Percentiles rank a stretch among this genome's conserved stretches.
Evolutionary conservation across 1,139 yeast genomes (phyloP).

Genomic region (Yarrowia galli): DNA sequence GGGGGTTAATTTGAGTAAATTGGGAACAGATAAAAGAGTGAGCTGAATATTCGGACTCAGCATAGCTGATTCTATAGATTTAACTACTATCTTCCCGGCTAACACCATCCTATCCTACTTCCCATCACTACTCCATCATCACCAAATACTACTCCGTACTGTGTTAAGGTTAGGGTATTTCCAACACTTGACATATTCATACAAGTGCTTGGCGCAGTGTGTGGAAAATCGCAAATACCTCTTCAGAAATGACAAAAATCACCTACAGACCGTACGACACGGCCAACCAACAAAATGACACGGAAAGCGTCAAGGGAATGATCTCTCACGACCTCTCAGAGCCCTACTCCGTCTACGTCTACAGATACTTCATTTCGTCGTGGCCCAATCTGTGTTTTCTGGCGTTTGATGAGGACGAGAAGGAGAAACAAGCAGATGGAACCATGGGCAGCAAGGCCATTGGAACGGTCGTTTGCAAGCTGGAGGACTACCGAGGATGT

Average conservation of each 20-base stretch:
- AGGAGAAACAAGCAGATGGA: conserved; percentile 34
- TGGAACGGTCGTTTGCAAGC: conserved; percentile 86
- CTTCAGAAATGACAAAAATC: conserved; percentile 6
- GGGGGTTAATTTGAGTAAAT: too few species aligned
- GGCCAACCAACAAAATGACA: conserved; percentile 47
- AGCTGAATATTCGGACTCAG: too few species aligned
- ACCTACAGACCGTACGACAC: conserved; percentile 48
- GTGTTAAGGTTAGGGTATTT: too few species aligned
- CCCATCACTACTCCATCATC: too few species aligned
- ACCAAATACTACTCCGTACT: too few species aligned
- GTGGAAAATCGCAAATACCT: too few species aligned
- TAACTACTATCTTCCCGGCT: too few species aligned
- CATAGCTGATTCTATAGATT: too few species aligned
- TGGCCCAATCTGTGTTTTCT: conserved; percentile 71
- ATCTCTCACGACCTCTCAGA: conserved; percentile 71
- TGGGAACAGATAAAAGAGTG: too few species aligned
- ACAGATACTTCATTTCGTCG: conserved; percentile 69
- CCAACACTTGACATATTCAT: too few species aligned
- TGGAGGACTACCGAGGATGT: conserved; percentile 73
- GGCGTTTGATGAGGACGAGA: conserved; percentile 54
- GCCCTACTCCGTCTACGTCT: conserved; percentile 76
- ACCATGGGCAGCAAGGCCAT: conserved; percentile 53
- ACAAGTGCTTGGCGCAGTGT: too few species aligned
- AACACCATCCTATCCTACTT: too few species aligned
- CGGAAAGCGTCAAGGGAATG: conserved; percentile 53